Conservation (phyloP, 1,284 basidiomycete species). For the Naganishia cerealis region DNA sequence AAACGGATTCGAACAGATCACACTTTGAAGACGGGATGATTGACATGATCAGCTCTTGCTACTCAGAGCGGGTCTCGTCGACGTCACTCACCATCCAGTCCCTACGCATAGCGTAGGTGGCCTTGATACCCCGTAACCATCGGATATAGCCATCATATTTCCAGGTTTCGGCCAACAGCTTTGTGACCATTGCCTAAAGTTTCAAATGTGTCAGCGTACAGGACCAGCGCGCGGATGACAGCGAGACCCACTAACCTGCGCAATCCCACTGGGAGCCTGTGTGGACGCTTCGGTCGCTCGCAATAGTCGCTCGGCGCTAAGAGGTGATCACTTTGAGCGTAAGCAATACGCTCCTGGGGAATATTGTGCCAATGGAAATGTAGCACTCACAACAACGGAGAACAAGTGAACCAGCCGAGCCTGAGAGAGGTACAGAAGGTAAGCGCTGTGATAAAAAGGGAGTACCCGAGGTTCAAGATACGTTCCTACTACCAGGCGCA, state of each 20-base stretch:
- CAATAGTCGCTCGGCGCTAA: slow-evolving; percentile 68
- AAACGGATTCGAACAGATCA: slow-evolving; percentile 50
- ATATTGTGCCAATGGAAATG: not conserved
- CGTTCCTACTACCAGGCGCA: slow-evolving; percentile 63
- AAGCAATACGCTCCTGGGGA: not conserved
- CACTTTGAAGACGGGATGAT: slow-evolving; percentile 32
- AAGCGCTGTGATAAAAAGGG: too few species aligned
- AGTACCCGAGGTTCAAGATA: too few species aligned
- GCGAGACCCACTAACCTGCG: slow-evolving; percentile 51
- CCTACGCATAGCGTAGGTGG: slow-evolving; percentile 51
- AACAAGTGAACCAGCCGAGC: slow-evolving; percentile 71
- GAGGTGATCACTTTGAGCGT: not conserved
- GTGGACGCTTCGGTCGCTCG: slow-evolving; percentile 70
- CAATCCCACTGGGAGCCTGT: slow-evolving; percentile 72
- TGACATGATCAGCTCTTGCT: not conserved
- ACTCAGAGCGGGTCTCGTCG: not conserved
- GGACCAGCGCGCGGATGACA: not conserved
- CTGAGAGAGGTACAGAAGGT: slow-evolving; percentile 46
- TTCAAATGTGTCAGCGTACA: slow-evolving; percentile 28
- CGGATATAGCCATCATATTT: slow-evolving; percentile 68
- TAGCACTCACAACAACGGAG: slow-evolving; percentile 45
- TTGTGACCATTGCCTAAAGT: slow-evolving; percentile 60
- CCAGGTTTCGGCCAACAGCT: slow-evolving; percentile 66
- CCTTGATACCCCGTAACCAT: slow-evolving; percentile 66
- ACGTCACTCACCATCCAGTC: slow-evolving; percentile 45